phyloP scores from a whole-genome alignment of 305 asterid species.

The Solanum hybrid region DNA sequence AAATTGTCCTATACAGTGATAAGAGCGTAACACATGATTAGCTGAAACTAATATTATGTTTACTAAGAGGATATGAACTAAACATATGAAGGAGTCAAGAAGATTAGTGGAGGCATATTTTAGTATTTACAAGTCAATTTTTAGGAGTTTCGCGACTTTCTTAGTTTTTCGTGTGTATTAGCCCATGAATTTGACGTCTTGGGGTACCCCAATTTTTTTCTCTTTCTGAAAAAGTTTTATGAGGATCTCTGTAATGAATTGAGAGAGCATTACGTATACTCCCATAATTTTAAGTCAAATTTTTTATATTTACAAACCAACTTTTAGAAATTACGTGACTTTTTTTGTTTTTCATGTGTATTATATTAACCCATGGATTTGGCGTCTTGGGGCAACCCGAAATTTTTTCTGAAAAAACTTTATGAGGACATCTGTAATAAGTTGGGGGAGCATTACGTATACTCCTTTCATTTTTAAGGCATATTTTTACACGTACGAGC shows the following conservation, averaged over 20 bases:
- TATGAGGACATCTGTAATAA: neutral
- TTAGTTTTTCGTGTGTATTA: neutral
- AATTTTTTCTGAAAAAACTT: too few relatives aligned
- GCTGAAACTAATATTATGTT: neutral
- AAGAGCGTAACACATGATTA: neutral
- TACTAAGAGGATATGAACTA: neutral
- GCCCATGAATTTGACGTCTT: fast-evolving
- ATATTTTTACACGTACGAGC: neutral
- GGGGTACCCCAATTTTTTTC: too few relatives aligned
- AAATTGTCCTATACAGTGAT: neutral
- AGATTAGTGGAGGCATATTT: neutral
- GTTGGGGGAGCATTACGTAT: neutral
- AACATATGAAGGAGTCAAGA: neutral
- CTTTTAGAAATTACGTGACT: too few relatives aligned
- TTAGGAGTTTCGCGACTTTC: fast-evolving
- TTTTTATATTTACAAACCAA: too few relatives aligned
- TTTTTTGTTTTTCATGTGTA: too few relatives aligned
- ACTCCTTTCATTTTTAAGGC: neutral
- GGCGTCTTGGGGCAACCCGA: too few relatives aligned
- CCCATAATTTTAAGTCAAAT: neutral
- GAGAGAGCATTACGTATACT: neutral
- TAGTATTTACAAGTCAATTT: neutral
- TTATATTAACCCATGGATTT: too few relatives aligned
- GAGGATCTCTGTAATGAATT: neutral
- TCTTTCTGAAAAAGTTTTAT: too few relatives aligned